Evolutionary conservation across 108 stramenopile species (phyloP).

Genomic region (Nitzschia sp.): DNA sequence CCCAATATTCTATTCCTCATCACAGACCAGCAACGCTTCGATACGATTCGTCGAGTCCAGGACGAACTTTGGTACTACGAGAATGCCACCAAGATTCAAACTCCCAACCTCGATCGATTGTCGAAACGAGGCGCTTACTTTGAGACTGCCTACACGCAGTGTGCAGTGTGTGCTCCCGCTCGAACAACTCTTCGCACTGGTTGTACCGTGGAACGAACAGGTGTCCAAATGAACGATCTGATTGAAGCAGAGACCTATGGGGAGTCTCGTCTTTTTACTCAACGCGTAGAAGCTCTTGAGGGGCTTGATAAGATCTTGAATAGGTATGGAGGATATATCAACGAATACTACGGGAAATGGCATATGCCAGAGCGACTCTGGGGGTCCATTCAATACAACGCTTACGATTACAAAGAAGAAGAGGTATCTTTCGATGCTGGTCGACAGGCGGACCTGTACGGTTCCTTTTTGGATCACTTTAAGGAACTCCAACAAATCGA

Average conservation of each 20-base stretch:
- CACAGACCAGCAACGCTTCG: constrained; percentile 34
- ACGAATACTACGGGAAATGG: constrained; percentile 38
- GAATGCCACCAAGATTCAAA: constrained; percentile 14
- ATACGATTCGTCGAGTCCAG: constrained; percentile 26
- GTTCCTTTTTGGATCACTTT: constrained; percentile 16
- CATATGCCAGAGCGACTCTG: constrained; percentile 10
- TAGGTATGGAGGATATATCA: constrained; percentile 12
- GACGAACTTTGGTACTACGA: constrained; percentile 16
- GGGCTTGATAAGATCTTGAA: constrained; percentile 28
- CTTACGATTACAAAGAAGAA: constrained; percentile 3
- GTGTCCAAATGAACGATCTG: constrained; percentile 20
- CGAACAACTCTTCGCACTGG: constrained; percentile 33
- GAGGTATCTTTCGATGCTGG: neutral
- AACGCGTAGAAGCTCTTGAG: constrained; percentile 6
- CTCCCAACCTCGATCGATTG: constrained; percentile 33
- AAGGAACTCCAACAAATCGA: neutral
- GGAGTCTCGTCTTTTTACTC: neutral
- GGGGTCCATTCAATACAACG: constrained; percentile 1
- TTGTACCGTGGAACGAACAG: constrained; percentile 38
- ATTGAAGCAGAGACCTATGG: neutral
- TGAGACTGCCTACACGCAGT: constrained; percentile 28
- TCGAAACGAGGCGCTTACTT: constrained; percentile 25
- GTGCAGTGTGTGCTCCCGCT: constrained; percentile 25
- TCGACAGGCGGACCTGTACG: neutral
- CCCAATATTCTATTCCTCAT: constrained; percentile 29